Conservation (phyloP, 306 rosid genomes). For the Senna tora region DNA sequence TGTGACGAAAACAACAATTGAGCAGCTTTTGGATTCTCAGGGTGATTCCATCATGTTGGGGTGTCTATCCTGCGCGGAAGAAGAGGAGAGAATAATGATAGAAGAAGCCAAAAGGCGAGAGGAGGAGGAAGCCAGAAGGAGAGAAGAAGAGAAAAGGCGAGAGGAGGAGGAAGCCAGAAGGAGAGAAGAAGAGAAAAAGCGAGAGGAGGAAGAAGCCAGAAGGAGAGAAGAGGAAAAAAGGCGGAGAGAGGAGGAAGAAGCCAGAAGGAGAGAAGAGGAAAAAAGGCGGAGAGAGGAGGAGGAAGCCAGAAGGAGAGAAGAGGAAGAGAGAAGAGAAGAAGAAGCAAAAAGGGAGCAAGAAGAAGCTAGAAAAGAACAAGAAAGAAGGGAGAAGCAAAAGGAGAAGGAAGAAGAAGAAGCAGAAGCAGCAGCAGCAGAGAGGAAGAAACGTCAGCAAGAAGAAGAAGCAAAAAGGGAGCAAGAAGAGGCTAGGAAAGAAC, state of each 20-base stretch:
- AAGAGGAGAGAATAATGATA: constrained; percentile 63
- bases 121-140: not conserved
- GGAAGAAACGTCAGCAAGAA: not conserved
- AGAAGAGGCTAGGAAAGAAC: not conserved
- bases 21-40: constrained; percentile 50
- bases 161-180: not conserved
- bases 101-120: constrained; percentile 4
- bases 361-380: not conserved
- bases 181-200: not conserved
- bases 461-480: not conserved
- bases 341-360: not conserved
- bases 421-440: not conserved
- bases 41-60: constrained; percentile 61
- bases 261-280: not conserved
- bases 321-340: too few species aligned
- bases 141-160: not conserved
- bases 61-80: constrained; percentile 84
- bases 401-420: not conserved
- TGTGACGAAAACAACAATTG: constrained; percentile 52
- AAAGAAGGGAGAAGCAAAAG: not conserved
- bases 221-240: not conserved
- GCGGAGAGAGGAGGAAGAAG: not conserved
- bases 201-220: not conserved
- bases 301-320: not conserved
- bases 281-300: not conserved